Base-by-base conservation (phyloP, 2,329 filamentous ascomycete genomes). In the Alternaria gansuensis region DNA sequence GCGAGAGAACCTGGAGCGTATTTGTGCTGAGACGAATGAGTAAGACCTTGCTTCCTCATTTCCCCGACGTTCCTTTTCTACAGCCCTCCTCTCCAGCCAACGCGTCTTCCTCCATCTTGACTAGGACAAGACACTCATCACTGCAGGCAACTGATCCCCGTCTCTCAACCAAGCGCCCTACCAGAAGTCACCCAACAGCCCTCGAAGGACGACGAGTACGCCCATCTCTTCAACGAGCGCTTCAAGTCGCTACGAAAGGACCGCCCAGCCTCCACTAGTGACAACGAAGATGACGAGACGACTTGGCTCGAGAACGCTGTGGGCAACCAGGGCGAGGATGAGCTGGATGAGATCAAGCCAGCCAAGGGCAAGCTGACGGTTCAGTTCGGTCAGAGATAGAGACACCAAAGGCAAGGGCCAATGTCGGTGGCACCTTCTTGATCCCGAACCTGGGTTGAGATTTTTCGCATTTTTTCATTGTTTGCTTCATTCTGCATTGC, bases 11-110 rank as follows among this genome's bases (percentile, higher is more conserved):
- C 68, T 83, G 57, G 81, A 82, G 67, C 77, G 79, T 34, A 81
- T 83, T 59, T 83, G 81, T 50, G 79, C 80, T 43, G 78, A 81
- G 63, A 82, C 82, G 11, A 78, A 80, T 24, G 80, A 82, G 82
- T 82, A 67, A 56, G 78, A 44, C 26, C 40, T 46, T 0, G 23
- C 37, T 51, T 50, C 54, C 34, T 41, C 39, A 46, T 28, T 34
- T 33, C 51, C 43, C 40, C 51, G 39, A 21, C 51, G 54, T 55
- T 37, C 44, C 54, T 45, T 45, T 26, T 8, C n/a, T 4, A 6
- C n/a, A 13, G 1, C 36, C 36, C n/a, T 37, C n/a, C 37, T 23
- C 17, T 3, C 17, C 10, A 39, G 37, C 9, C 37, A 23, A 23
- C 9, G 37, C 17, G 23, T n/a, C 17, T 33, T 24, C 29, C 51